These are phyloP conservation scores for Saccharomyces hybrid DNA, from an alignment of 1,139 yeast species.

Conservation along the genomic window DNA sequence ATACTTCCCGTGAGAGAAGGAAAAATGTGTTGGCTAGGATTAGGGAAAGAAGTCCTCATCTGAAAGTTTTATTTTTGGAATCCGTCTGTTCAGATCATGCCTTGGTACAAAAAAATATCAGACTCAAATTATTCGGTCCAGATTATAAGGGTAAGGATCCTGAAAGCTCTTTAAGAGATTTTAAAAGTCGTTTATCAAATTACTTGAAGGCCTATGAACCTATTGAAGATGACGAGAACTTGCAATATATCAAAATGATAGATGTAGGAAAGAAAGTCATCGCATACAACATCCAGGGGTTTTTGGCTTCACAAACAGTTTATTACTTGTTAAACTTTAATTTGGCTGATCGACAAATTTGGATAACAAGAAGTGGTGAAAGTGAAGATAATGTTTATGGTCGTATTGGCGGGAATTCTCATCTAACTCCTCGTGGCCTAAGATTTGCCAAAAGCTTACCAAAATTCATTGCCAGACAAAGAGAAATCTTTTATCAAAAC, in stretches of 20 bases:
- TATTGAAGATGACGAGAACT: constrained; percentile 68
- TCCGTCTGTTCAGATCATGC: constrained; percentile 76
- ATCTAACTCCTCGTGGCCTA: constrained; percentile 68
- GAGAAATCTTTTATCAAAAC: constrained; percentile 57
- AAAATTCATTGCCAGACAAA: constrained; percentile 65
- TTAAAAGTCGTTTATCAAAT: constrained; percentile 70
- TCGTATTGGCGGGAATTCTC: constrained; percentile 84
- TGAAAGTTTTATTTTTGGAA: constrained; percentile 79
- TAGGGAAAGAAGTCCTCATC: constrained; percentile 54
- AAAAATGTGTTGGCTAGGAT: constrained; percentile 61
- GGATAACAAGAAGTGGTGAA: constrained; percentile 96
- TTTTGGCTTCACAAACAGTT: constrained; percentile 86
- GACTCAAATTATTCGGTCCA: constrained; percentile 85
- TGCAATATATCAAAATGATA: constrained; percentile 90
- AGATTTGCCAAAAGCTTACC: constrained; percentile 67
- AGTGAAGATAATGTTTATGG: constrained; percentile 78
- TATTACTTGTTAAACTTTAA: constrained; percentile 87
- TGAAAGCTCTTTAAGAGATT: constrained; percentile 69
- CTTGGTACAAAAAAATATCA: constrained; percentile 73
- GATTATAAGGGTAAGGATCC: constrained; percentile 87
- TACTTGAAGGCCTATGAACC: constrained; percentile 90
- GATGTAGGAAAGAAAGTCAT: constrained; percentile 93
- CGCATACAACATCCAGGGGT: constrained; percentile 86
- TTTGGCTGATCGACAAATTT: constrained; percentile 81
- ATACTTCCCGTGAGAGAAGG: constrained; percentile 74